Evolutionary conservation across 2,329 filamentous ascomycete species (phyloP), one percentile per base, ranked within the genome.

Genomic region (Apiospora saccharicola): DNA sequence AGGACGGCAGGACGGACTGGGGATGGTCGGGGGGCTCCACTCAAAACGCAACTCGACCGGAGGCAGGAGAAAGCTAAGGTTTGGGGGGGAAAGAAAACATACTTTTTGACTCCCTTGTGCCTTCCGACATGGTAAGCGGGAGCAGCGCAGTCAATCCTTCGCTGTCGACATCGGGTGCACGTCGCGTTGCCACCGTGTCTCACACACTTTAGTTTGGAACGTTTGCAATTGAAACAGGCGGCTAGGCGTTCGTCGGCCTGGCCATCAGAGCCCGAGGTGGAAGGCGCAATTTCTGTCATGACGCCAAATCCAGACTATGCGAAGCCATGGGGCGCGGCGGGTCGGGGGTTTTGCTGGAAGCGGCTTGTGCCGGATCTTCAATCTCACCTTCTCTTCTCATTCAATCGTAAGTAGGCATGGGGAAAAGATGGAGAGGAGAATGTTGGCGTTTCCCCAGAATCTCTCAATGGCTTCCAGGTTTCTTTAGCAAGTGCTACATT

Each of bases 71-170:
- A 51, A 14, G 19, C 19, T 53, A 26, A 46, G 64, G 24, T 61
- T 61, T 34, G 16, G 16, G 34, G 7, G 8, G 10, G 12, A 34
- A 30, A 6, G 0, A 3, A 24, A 19, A 76, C 85, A 81, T 82
- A 92, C 92, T 94, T 94, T 80, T 94, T 94, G 73, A 94, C 92
- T 30, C 92, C 92, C 78, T 94, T 94, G 78, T 93, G 91, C 69
- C 92, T 86, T 10, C 92, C 92, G 4, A 93, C 88, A 74, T 93
- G 91, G 78, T 93, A 93, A n/a, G 88, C 88, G n/a, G 88, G 92
- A 2, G 93, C 89, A 7, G 93, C 83, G 79, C 92, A 94, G 73
- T 93, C 90, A 19, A 81, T 78, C 12, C 76, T 75, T 70, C 80
- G 78, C 73, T 80, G 78, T 5, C 75, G 76, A 72, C 80, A 81